Base-by-base conservation (phyloP, 2,329 filamentous ascomycete genomes). In the Colletotrichum lupini region DNA sequence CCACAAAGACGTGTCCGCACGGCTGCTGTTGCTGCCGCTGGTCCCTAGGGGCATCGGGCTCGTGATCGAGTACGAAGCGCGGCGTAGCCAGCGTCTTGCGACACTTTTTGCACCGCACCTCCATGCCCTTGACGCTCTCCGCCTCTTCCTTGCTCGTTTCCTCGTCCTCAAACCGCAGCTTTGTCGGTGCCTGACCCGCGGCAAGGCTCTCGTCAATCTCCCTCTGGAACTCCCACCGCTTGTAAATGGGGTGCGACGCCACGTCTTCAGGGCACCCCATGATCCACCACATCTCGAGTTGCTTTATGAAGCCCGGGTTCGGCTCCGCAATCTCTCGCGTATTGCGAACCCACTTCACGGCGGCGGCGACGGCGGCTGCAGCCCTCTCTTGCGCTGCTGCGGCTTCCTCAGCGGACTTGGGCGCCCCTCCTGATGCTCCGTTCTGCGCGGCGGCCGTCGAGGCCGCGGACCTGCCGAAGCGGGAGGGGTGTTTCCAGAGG, bases 51-150 rank as follows among this genome's bases (percentile, higher is more conserved):
- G 74, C 76, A 37, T 73, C 71, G n/a, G 76, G 84, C 77, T 77
- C 84, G 82, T 97, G 95, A 1, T 89, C 83, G 58, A 92, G 83
- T 66, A 97, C 87, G 80, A 94, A 97, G 37, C 84, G 82, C 0
- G 85, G 80, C 0, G 86, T 89, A 9, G 86, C 88, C 19, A 91
- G 82, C 37, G 87, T 87, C 79, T 89, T 91, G 82, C 97, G 92
- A 87, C 97, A 99, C 84, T 96, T 98, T 80, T 95, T 95, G 85
- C 97, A 98, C 77, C 94, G 91, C 72, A 98, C 86, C 80, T 95
- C 92, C 74, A 87, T 77, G 30, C 84, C 84, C 30, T 73, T 55
- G 19, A 49, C 57, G 69, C 28, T 52, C 62, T 8, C 76, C 76
- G 68, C 63, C 12, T 78, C 77, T 5, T 81, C 80, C 26, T 67